Percentiles rank a stretch among this genome's conserved stretches.
phyloP scores from a whole-genome alignment of 208 protist genomes.

The Trypanosomatidae sp. region DNA sequence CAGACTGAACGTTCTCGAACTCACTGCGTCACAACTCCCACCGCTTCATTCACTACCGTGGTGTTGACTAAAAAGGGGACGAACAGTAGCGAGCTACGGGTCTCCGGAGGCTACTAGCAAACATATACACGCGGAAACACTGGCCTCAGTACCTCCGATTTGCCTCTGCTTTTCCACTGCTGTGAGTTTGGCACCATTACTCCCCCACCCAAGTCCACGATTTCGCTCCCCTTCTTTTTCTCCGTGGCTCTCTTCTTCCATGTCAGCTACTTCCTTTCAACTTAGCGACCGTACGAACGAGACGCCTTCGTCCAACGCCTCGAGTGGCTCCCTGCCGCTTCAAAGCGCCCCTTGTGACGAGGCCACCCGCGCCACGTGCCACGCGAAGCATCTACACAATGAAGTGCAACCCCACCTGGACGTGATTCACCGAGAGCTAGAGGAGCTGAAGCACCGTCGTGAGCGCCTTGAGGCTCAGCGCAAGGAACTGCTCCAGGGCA shows the following conservation, averaged over 20 bases:
- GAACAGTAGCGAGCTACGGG: neutral
- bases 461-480: constrained; percentile 56
- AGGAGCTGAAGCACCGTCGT: constrained; percentile 49
- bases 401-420: constrained; percentile 23
- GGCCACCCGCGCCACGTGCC: neutral
- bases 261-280: neutral
- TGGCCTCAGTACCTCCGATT: neutral
- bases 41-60: neutral
- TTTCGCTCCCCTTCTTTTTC: neutral
- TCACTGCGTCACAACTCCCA: neutral
- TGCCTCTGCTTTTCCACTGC: neutral
- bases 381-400: neutral
- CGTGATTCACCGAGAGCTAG: constrained; percentile 55
- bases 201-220: neutral
- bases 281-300: neutral
- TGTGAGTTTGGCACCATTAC: neutral
- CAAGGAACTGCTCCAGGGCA: constrained; percentile 32
- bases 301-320: neutral
- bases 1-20: neutral
- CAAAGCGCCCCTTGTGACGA: neutral
- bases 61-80: neutral
- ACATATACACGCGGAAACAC: neutral
- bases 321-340: neutral
- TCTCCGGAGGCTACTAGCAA: neutral
- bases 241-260: neutral